A percentile compares a stretch with the other conserved stretches of the same genome.
Evolutionary conservation across 225 moss, liverwort and hornwort genomes (phyloP).

Genomic region (Ulota crispa): DNA sequence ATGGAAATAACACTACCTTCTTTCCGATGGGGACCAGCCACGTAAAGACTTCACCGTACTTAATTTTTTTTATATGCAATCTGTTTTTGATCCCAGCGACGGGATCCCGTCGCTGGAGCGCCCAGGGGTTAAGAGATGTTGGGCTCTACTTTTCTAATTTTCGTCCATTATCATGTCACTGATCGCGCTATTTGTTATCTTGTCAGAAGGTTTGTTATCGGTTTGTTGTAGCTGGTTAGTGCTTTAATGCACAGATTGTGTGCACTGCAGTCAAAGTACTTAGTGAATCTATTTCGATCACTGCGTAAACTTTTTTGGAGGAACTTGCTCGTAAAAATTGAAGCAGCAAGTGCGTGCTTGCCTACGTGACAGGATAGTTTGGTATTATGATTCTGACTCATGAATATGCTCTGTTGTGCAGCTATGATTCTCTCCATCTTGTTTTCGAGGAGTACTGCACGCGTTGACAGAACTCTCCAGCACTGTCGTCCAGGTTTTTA

Average conservation of each 20-base stretch:
- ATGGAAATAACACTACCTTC: no score
- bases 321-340: not conserved
- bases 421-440: slow-evolving; percentile 28
- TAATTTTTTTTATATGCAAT: no score
- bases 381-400: not conserved
- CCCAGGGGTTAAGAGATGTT: not conserved
- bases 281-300: not conserved
- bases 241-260: not conserved
- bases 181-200: not conserved
- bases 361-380: not conserved
- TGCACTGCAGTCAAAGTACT: not conserved
- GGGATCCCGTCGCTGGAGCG: no score
- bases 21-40: no score
- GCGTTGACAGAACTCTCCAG: not conserved
- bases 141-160: not conserved
- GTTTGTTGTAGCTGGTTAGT: not conserved
- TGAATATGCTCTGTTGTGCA: slow-evolving; percentile 19
- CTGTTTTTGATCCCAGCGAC: no score
- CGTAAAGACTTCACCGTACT: no score
- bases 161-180: not conserved
- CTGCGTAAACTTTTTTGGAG: not conserved
- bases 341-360: not conserved
- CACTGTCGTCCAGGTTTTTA: slow-evolving; percentile 23
- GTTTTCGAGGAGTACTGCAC: slow-evolving; percentile 15
- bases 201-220: not conserved